phyloP scores from a whole-genome alignment of 495 filamentous ascomycete species.

The Massariosphaeria phaeospora region DNA sequence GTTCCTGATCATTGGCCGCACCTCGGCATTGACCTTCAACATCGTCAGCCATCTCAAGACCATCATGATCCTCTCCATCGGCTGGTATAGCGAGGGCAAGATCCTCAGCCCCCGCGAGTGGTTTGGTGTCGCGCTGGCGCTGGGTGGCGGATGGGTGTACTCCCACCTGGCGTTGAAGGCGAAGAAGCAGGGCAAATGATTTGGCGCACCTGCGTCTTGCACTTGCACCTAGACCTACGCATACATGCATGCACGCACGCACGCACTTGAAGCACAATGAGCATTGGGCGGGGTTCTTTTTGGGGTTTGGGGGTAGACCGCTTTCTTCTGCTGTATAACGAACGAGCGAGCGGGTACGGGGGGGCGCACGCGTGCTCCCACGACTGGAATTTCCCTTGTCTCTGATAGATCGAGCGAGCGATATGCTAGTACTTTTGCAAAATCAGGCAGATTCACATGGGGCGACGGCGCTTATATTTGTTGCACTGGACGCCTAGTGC shows the following conservation, averaged over 20 bases:
- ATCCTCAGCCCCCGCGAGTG: conserved; percentile 30
- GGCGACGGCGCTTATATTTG: not conserved
- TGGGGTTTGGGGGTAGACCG: not conserved
- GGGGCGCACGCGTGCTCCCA: not conserved
- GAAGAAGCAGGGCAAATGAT: conserved; percentile 24
- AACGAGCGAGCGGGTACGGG: not conserved
- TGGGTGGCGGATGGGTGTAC: conserved; percentile 34
- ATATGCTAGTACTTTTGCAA: not conserved
- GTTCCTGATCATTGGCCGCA: conserved; percentile 35
- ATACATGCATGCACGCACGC: no score
- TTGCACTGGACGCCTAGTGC: no score
- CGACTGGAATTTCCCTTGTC: not conserved
- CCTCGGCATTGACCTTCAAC: conserved; percentile 36
- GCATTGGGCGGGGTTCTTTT: not conserved
- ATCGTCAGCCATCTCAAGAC: conserved; percentile 57
- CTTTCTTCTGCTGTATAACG: not conserved
- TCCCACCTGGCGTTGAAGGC: conserved; percentile 30
- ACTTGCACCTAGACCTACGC: not conserved
- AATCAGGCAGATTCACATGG: not conserved
- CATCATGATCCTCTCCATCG: conserved; percentile 44
- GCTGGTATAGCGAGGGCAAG: conserved; percentile 52
- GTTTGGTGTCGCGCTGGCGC: conserved; percentile 23
- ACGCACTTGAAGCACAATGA: not conserved
- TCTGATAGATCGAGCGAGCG: not conserved
- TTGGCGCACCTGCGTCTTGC: not conserved